Conservation (phyloP, 805 yeast genomes). For the Candida insectorum region DNA sequence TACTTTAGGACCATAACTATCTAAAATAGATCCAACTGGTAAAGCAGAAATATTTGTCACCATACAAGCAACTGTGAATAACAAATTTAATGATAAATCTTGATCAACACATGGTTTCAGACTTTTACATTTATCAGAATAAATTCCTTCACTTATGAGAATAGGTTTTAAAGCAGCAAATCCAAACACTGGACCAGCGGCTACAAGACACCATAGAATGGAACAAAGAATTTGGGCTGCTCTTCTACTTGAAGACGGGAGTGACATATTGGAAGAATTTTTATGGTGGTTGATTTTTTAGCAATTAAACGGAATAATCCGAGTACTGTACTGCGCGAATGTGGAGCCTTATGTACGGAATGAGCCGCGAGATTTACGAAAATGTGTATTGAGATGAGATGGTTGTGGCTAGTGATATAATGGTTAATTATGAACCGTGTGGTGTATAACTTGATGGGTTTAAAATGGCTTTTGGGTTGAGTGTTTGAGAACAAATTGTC, state of each 20-base stretch:
- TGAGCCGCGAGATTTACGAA: background rate
- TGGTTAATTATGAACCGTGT: no score
- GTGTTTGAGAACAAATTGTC: no score
- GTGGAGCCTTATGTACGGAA: background rate
- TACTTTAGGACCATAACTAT: conserved; percentile 73
- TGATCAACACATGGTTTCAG: conserved; percentile 57
- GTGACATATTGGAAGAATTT: background rate
- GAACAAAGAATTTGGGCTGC: conserved; percentile 67
- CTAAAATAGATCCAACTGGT: conserved; percentile 77
- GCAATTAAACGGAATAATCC: background rate
- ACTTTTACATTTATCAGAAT: conserved; percentile 53
- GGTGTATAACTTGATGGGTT: no score
- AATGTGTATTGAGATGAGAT: background rate
- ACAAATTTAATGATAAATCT: conserved; percentile 73
- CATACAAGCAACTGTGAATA: conserved; percentile 86
- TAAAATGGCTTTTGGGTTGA: no score
- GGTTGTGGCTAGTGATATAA: no score
- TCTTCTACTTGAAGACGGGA: conserved; percentile 20
- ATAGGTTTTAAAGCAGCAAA: conserved; percentile 93
- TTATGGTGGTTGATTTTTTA: no score
- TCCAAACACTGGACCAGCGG: conserved; percentile 94
- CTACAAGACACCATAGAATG: conserved; percentile 78
- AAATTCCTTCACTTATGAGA: conserved; percentile 72
- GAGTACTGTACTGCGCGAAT: no score
- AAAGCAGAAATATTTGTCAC: conserved; percentile 81